Base-by-base conservation (phyloP, 805 yeast genomes). In the Myxozyma vanderwaltii region DNA sequence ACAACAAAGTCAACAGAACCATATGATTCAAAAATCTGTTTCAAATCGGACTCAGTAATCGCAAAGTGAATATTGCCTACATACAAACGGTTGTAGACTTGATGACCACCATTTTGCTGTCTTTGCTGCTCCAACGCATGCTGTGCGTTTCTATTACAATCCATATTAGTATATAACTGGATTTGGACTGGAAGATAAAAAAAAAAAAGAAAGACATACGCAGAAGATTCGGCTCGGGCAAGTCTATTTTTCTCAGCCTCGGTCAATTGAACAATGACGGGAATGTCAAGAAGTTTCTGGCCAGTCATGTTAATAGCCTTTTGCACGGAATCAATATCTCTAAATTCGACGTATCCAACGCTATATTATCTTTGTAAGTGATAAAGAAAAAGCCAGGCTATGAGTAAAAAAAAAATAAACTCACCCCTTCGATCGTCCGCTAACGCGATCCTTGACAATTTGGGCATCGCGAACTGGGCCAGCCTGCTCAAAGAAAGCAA, bases 1-100 rank as follows among this genome's bases (percentile, higher is more conserved):
- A 88, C 94, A 1, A 90, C 95, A 72, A 88, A 95, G 63, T 84
- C 88, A 31, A 91, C 75, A 13, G 77, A 75, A 15, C 97, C 97
- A 70, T 76, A 91, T 1, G 80, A 72, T 23, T 79, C 68, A 68
- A 91, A 90, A n/a, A 89, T 76, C 19, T 79, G 74, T 43, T 76
- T 75, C 72, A 89, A 86, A 55, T 91, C 96, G 3, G 82, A 81
- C 55, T 91, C 97, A 0, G 86, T 81, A 69, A 71, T 56, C 10
- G 64, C 67, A 57, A 70, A 71, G 55, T 68, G 66, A 33, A 73
- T 57, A 52, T 73, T 73, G 24, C 72, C 72, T 21, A 72, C 70
- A 51, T 71, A 70, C 36, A 72, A 52, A 19, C 71, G 64, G 46
- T 67, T 63, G 58, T 59, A 62, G 23, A 59, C 50, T 15, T 51